Conservation (phyloP, 202 grass and related monocot genomes). For the Bolboschoenoplectus hybrid region DNA sequence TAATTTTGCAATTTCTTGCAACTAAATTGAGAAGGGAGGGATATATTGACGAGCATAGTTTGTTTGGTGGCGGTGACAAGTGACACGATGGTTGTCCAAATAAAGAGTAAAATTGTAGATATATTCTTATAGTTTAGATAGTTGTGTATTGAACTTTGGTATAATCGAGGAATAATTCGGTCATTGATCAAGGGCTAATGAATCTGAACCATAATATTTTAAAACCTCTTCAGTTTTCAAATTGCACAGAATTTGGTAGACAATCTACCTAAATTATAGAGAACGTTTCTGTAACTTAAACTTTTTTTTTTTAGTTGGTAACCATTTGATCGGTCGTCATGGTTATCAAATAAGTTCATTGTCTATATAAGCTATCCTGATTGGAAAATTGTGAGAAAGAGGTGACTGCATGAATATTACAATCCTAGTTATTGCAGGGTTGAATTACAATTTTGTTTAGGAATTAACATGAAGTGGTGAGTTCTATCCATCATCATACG, state of each 20-base stretch:
- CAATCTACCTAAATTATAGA: background rate
- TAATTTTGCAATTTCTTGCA: slow-evolving; percentile 35
- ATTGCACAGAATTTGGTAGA: background rate
- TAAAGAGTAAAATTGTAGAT: background rate
- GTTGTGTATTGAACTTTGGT: background rate
- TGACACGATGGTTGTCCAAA: background rate
- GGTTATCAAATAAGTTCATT: background rate
- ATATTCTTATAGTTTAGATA: slow-evolving; percentile 4
- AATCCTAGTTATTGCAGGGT: background rate
- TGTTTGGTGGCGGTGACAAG: background rate
- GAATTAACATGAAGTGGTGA: background rate
- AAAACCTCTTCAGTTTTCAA: background rate
- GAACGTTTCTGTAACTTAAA: background rate
- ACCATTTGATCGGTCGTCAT: background rate
- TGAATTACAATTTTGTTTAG: slow-evolving; percentile 7
- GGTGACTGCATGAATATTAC: background rate
- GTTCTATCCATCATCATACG: background rate
- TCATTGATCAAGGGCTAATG: background rate
- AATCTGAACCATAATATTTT: background rate
- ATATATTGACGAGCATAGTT: background rate
- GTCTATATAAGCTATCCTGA: background rate
- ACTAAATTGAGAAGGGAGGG: background rate
- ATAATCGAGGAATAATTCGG: background rate
- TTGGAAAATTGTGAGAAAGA: background rate
- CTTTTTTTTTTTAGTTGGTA: background rate